These are phyloP conservation scores for Ophiognomonia clavigignenti-juglandacearum DNA, from an alignment of 2,329 filamentous ascomycete genomes.

Conservation along the genomic window DNA sequence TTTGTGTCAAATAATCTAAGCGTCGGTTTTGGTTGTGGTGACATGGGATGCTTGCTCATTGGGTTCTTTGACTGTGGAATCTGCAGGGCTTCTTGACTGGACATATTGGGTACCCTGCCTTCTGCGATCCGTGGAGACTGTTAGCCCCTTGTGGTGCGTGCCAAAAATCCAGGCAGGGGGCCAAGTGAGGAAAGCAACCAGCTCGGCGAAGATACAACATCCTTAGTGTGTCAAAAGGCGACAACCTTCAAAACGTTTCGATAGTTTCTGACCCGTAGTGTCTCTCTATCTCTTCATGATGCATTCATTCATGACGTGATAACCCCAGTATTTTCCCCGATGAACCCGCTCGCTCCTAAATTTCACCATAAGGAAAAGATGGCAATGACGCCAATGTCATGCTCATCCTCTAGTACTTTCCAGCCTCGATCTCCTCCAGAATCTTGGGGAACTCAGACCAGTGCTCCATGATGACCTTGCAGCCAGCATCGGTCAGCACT, in stretches of 20 bases:
- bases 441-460: slow-evolving; percentile 51
- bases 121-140: too few relatives aligned
- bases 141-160: too few relatives aligned
- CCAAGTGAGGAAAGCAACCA: too few relatives aligned
- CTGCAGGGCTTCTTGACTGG: too few relatives aligned
- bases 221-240: too few relatives aligned
- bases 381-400: neutral
- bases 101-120: too few relatives aligned
- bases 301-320: neutral
- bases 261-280: neutral
- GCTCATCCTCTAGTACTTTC: slow-evolving; percentile 6
- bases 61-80: too few relatives aligned
- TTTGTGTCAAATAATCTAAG: too few relatives aligned
- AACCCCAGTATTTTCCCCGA: neutral
- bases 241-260: neutral
- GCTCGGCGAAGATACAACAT: too few relatives aligned
- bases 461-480: slow-evolving; percentile 55
- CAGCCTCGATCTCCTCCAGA: slow-evolving; percentile 41
- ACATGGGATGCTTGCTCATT: neutral
- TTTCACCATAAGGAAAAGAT: neutral
- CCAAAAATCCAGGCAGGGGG: too few relatives aligned
- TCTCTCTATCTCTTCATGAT: neutral
- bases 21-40: neutral
- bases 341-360: slow-evolving; percentile 10
- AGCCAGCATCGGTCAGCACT: slow-evolving; percentile 56